A percentile compares a stretch with the other conserved stretches of the same genome.
These are phyloP conservation scores for Spencermartinsiella ligniputridi DNA, from an alignment of 1,139 yeast genomes.

Conservation along the genomic window DNA sequence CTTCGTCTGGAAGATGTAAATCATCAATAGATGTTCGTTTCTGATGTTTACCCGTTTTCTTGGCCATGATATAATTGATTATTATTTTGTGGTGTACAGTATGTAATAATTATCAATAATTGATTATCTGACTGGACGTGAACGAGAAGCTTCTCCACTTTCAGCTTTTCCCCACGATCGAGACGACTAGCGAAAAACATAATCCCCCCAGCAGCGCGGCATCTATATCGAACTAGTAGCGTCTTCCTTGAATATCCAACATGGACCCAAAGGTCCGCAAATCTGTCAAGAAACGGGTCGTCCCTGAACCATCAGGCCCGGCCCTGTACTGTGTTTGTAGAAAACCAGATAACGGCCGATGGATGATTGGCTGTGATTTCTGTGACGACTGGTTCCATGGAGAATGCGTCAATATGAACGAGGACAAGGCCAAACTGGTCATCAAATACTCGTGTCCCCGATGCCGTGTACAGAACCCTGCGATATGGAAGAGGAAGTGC, in stretches of 20 bases:
- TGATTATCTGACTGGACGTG: too few species aligned
- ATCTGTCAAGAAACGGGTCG: background rate
- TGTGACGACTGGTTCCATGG: conserved; percentile 97
- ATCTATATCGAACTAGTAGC: too few species aligned
- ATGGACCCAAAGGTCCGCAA: background rate
- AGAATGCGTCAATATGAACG: conserved; percentile 61
- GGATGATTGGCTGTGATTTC: conserved; percentile 91
- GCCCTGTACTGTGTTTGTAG: conserved; percentile 79
- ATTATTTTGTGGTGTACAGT: too few species aligned
- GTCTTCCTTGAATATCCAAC: too few species aligned
- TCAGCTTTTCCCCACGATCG: too few species aligned
- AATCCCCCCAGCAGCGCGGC: too few species aligned
- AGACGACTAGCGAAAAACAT: too few species aligned
- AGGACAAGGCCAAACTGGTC: conserved; percentile 53
- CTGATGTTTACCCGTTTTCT: background rate
- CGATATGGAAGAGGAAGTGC: conserved; percentile 71
- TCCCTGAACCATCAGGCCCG: background rate
- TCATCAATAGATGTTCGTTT: background rate
- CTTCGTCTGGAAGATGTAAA: background rate
- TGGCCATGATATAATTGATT: too few species aligned
- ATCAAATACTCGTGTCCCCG: conserved; percentile 69
- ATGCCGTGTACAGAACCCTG: conserved; percentile 50
- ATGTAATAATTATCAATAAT: too few species aligned
- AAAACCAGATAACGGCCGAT: conserved; percentile 65
- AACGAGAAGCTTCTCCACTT: too few species aligned